Evolutionary conservation across 106 monocot genomes (phyloP).

Genomic region (Phalaenopsis aphrodite): DNA sequence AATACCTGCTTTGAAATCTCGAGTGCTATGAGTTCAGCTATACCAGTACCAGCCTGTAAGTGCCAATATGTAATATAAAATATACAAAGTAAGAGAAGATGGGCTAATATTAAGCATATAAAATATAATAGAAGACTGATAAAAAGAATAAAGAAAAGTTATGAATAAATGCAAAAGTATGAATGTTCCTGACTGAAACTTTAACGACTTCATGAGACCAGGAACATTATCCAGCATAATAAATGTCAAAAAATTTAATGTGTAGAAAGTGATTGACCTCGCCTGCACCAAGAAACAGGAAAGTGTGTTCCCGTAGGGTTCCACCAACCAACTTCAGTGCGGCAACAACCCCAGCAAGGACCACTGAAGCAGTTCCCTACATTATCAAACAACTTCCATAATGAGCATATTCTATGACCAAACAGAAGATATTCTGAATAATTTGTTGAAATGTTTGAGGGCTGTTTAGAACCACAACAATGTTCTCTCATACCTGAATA

Average conservation of each 20-base stretch:
- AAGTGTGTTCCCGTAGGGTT: slow-evolving; percentile 79
- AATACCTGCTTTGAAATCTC: slow-evolving; percentile 75
- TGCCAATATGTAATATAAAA: background rate
- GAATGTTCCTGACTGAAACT: background rate
- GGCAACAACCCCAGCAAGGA: slow-evolving; percentile 88
- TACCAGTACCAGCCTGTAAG: slow-evolving; percentile 80
- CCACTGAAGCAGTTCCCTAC: slow-evolving; percentile 96
- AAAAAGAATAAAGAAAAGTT: background rate
- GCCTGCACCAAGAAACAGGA: slow-evolving; percentile 96
- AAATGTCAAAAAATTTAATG: background rate
- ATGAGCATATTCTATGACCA: background rate
- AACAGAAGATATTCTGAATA: background rate
- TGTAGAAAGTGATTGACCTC: slow-evolving; percentile 38
- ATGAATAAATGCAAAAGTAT: background rate
- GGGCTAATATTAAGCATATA: background rate
- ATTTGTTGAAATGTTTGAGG: background rate
- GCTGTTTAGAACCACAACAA: background rate
- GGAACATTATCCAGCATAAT: background rate
- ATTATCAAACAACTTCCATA: slow-evolving; percentile 1
- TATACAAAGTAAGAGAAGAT: background rate
- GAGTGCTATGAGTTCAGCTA: slow-evolving; percentile 77
- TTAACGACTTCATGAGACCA: background rate
- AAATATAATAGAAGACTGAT: background rate
- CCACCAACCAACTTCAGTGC: slow-evolving; percentile 80
- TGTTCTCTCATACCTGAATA: slow-evolving; percentile 51